A percentile compares a stretch with the other conserved stretches of the same genome.
These are phyloP conservation scores for Ramalina peruviana DNA, from an alignment of 495 filamentous ascomycete genomes.

Conservation along the genomic window DNA sequence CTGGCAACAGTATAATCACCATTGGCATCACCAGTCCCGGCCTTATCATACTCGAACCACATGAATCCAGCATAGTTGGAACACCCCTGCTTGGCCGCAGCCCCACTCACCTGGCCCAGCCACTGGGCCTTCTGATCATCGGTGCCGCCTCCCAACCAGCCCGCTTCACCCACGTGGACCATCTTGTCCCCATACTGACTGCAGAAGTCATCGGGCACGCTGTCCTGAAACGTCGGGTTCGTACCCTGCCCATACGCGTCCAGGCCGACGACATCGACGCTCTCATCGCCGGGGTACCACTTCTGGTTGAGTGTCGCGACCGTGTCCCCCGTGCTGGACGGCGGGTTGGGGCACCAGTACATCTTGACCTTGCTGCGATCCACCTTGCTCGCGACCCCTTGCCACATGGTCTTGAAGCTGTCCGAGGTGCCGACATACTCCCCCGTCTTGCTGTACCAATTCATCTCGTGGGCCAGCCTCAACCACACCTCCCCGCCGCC, in stretches of 20 bases:
- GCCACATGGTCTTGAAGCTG: slow-evolving; percentile 6
- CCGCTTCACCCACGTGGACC: slow-evolving; percentile 2
- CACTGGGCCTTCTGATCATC: slow-evolving; percentile 2
- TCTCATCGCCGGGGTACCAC: slow-evolving; percentile 5
- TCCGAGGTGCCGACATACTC: neutral
- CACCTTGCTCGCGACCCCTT: neutral
- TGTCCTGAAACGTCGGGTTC: neutral
- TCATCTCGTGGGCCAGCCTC: slow-evolving; percentile 10
- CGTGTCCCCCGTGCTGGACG: neutral
- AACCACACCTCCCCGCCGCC: slow-evolving; percentile 1
- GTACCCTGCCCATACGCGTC: neutral
- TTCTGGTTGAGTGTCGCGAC: neutral
- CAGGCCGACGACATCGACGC: slow-evolving; percentile 6
- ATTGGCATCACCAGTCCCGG: neutral
- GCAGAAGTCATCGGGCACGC: neutral
- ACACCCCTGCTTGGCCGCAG: neutral
- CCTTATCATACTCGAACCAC: slow-evolving; percentile 9
- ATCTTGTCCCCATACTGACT: neutral
- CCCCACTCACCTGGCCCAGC: neutral
- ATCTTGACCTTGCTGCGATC: slow-evolving; percentile 3
- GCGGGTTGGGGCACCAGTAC: slow-evolving; percentile 4
- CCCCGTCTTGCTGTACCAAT: slow-evolving; percentile 4
- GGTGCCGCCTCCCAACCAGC: slow-evolving; percentile 2
- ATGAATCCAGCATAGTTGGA: slow-evolving; percentile 3
- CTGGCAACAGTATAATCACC: slow-evolving; percentile 5